phyloP scores from a whole-genome alignment of 495 filamentous ascomycete species.

The Pyrenopolyporus hunteri region DNA sequence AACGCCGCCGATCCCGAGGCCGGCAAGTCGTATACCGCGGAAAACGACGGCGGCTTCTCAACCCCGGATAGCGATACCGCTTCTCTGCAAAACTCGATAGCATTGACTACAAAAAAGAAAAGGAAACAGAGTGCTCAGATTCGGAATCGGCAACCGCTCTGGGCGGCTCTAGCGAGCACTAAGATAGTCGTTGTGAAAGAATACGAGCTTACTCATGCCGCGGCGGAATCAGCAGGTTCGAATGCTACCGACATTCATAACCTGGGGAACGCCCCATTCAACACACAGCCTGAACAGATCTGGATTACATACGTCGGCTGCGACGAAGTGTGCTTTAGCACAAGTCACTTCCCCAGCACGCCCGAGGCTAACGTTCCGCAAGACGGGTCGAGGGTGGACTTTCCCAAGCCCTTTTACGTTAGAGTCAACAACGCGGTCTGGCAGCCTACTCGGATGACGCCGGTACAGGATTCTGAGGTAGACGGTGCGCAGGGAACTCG shows the following conservation, averaged over 20 bases:
- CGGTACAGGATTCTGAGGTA: conserved; percentile 61
- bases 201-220: conserved; percentile 82
- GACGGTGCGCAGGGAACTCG: conserved; percentile 49
- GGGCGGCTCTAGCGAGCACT: conserved; percentile 91
- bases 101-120: conserved; percentile 73
- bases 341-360: conserved; percentile 64
- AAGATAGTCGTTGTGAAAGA: conserved; percentile 94
- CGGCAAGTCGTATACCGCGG: conserved; percentile 51
- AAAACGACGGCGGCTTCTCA: conserved; percentile 49
- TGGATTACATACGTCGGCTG: conserved; percentile 87
- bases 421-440: conserved; percentile 87
- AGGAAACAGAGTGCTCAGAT: conserved; percentile 88
- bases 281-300: conserved; percentile 72
- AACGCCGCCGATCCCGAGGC: conserved; percentile 55
- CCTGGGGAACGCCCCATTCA: conserved; percentile 78
- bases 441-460: conserved; percentile 77
- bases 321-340: conserved; percentile 82
- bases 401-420: conserved; percentile 79
- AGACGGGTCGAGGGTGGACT: conserved; percentile 61
- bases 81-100: conserved; percentile 40
- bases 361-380: conserved; percentile 47
- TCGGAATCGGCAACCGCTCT: conserved; percentile 87
- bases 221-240: conserved; percentile 73
- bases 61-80: conserved; percentile 54
- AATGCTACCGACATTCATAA: conserved; percentile 79